Percentiles rank a stretch among this genome's conserved stretches.
Evolutionary conservation across 176 grass and related monocot genomes (phyloP).

Genomic region (Cenchrus purpureus): DNA sequence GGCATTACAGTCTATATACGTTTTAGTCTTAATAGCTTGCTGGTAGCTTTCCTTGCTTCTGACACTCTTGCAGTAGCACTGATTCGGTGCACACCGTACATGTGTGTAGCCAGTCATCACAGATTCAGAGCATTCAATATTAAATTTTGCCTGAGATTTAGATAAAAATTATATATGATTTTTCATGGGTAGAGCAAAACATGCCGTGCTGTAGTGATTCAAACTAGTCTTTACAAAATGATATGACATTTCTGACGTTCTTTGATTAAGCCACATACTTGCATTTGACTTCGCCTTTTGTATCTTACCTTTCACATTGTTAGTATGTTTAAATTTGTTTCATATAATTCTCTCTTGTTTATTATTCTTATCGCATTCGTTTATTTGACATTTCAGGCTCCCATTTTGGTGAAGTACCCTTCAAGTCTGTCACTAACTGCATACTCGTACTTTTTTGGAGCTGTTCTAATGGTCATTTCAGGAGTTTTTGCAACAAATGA

Average conservation of each 20-base stretch:
- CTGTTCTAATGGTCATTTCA: constrained; percentile 76
- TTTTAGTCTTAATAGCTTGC: constrained; percentile 22
- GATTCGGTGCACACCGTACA: neutral
- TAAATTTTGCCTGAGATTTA: constrained; percentile 11
- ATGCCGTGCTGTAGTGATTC: neutral
- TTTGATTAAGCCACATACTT: constrained; percentile 13
- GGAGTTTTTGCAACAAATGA: constrained; percentile 65
- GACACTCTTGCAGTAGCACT: constrained; percentile 6
- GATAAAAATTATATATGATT: constrained; percentile 3
- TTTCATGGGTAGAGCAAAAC: constrained; percentile 4
- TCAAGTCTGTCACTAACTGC: constrained; percentile 84
- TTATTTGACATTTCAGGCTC: constrained; percentile 65
- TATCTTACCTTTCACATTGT: constrained; percentile 9
- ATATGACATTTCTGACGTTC: neutral
- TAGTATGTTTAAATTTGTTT: neutral
- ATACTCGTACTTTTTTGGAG: constrained; percentile 86
- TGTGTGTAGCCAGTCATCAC: neutral
- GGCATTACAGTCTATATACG: neutral
- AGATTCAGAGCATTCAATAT: neutral
- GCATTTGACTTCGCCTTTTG: constrained; percentile 13
- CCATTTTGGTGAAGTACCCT: constrained; percentile 75
- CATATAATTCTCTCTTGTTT: constrained; percentile 25
- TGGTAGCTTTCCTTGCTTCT: neutral
- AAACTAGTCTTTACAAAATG: neutral
- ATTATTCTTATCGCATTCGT: constrained; percentile 16